phyloP scores from a whole-genome alignment of 78 protist species.

The Dictyostelium purpureum region DNA sequence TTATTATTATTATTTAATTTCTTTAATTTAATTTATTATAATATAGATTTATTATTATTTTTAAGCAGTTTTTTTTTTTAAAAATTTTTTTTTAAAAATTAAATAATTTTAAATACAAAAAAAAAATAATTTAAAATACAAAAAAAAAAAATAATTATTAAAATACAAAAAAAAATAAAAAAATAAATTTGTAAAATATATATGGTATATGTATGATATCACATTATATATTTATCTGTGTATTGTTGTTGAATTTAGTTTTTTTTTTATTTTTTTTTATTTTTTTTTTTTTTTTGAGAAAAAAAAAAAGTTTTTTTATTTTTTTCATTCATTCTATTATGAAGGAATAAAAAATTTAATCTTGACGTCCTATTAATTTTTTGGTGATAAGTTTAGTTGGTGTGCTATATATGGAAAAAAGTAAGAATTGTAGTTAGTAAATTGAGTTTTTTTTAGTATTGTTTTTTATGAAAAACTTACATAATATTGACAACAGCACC shows the following conservation, averaged over 20 bases:
- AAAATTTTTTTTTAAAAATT: background rate
- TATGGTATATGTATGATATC: background rate
- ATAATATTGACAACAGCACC: conserved; percentile 95
- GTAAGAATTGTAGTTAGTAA: no score
- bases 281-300: background rate
- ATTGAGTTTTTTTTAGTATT: no score
- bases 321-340: background rate
- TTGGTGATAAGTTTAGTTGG: conserved; percentile 36
- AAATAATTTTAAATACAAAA: background rate
- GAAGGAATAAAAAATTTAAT: conserved; percentile 14
- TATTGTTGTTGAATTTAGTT: background rate
- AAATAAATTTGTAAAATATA: background rate
- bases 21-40: background rate
- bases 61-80: background rate
- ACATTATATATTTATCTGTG: background rate
- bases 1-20: background rate
- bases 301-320: no score
- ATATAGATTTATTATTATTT: no score
- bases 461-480: conserved; percentile 42
- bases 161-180: background rate
- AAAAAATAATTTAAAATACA: no score
- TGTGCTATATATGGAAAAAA: conserved; percentile 15
- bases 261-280: background rate
- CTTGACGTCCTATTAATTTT: conserved; percentile 77
- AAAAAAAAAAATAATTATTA: no score